Base-by-base conservation (phyloP, 2,329 filamentous ascomycete species). In the Hymenoscyphus infarciens region DNA sequence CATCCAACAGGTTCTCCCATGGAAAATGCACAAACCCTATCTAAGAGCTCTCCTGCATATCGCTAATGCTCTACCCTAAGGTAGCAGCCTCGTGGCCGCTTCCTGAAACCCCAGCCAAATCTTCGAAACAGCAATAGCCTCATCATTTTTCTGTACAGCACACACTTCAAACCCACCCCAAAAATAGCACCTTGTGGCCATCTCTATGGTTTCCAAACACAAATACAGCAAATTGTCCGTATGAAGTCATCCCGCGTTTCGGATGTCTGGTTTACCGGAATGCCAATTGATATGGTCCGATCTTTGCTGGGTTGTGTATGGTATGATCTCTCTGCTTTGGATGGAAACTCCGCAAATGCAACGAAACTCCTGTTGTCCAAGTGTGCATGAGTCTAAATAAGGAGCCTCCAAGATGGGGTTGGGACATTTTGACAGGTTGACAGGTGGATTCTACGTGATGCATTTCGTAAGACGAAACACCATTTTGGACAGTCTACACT, bases 81-180 rank as follows among this genome's bases (percentile, higher is more conserved):
- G 45, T 52, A 52, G 25, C 45, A 16, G 27, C 52, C 16, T 31
- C 57, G 22, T 52, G 38, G 16, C 7, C 38, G 35, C 60, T 54
- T 33, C 54, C 57, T 65, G 67, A 67, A 65, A 66, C 63, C 63
- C 39, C 22, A 39, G 64, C 64, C 67, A 62, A 52, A 66, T 59
- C 63, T 67, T 67, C 65, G 66, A 68, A 69, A 68, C 67, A 65
- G 61, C 62, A 66, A 64, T 56, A 66, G 63, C 64, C 54, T 69
- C 64, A 69, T 59, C 13, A 27, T 56, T 57, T 52, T 52, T 52
- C 19, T 52, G 19, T 52, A 25, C 22, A 52, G 19, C 45, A 15
- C 45, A 10, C 19, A 25, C 45, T 13, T 22, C 45, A 52, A 52
- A 52, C 19, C 19, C 22, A 10, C 19, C 45, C 45, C 52, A 25